Conservation (phyloP, 345 rosid species). For the Noccaea bulbosa region DNA sequence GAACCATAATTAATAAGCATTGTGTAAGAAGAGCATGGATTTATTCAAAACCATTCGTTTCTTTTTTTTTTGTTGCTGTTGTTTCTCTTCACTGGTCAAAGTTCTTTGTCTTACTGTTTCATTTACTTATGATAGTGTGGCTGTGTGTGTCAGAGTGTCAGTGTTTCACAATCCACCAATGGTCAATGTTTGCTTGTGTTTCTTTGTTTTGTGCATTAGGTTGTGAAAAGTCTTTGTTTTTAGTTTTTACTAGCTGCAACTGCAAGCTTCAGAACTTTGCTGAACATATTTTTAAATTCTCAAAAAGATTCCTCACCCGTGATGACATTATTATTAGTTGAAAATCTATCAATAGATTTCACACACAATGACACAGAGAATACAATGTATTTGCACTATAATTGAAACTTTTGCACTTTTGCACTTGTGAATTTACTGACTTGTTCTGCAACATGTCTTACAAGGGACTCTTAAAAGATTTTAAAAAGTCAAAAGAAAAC, state of each 20-base stretch:
- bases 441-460: conserved; percentile 10
- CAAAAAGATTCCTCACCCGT: conserved; percentile 62
- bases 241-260: conserved; percentile 39
- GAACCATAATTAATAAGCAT: conserved; percentile 18
- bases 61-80: conserved; percentile 7
- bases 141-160: conserved; percentile 46
- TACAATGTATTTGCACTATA: conserved; percentile 5
- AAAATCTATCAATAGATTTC: conserved; percentile 26
- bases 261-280: conserved; percentile 38
- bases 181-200: conserved; percentile 35
- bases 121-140: conserved; percentile 30
- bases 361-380: conserved; percentile 12
- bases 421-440: conserved; percentile 21
- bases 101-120: conserved; percentile 46
- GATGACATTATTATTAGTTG: conserved; percentile 46
- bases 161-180: conserved; percentile 38
- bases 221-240: conserved; percentile 21
- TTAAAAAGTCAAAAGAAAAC: too few species aligned
- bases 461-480: too few species aligned
- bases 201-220: conserved; percentile 43
- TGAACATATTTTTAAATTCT: conserved; percentile 41
- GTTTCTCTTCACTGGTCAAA: conserved; percentile 43
- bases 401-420: conserved; percentile 27
- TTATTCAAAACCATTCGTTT: neutral
- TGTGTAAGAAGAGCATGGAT: conserved; percentile 14